A percentile compares a stretch with the other conserved stretches of the same genome.
These are phyloP conservation scores for Esteya vermicola DNA, from an alignment of 2,329 filamentous ascomycete species.

Conservation along the genomic window DNA sequence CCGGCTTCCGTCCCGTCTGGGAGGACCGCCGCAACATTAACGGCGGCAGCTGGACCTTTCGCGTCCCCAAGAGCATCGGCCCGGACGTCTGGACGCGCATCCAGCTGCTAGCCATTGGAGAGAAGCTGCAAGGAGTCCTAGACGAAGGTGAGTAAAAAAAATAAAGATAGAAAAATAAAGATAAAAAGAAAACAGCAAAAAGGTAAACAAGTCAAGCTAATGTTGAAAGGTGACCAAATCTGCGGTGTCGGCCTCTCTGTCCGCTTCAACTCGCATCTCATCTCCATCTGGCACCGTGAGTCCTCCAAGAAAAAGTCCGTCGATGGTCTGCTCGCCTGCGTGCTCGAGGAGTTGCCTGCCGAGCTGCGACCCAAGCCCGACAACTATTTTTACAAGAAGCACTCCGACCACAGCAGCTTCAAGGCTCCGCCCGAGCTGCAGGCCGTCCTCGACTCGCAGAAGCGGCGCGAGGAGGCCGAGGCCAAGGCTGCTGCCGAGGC, in stretches of 20 bases:
- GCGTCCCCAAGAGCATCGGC: constrained; percentile 61
- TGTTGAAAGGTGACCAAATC: constrained; percentile 57
- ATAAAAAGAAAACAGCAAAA: constrained; percentile 59
- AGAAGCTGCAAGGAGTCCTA: constrained; percentile 61
- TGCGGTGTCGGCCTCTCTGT: constrained; percentile 80
- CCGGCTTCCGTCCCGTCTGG: constrained; percentile 64
- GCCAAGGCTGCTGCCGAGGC: constrained; percentile 9
- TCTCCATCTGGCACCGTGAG: constrained; percentile 89
- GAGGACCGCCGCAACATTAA: constrained; percentile 75
- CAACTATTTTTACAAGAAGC: constrained; percentile 76
- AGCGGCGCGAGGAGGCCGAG: constrained; percentile 25
- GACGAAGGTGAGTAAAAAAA: constrained; percentile 42
- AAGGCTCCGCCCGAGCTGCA: constrained; percentile 47
- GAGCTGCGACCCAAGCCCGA: constrained; percentile 60
- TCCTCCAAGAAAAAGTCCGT: constrained; percentile 66
- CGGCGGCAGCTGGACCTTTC: constrained; percentile 87
- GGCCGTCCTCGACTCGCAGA: constrained; percentile 42
- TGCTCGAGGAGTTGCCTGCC: constrained; percentile 57
- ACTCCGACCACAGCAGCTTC: constrained; percentile 77
- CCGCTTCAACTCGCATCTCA: constrained; percentile 76
- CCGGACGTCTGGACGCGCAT: constrained; percentile 71
- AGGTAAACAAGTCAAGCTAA: constrained; percentile 30
- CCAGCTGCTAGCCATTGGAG: constrained; percentile 69
- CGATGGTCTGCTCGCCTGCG: constrained; percentile 56
- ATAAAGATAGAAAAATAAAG: too few species aligned